A percentile compares a stretch with the other conserved stretches of the same genome.
phyloP scores from a whole-genome alignment of 2,329 filamentous ascomycete species.

The Fusarium xylarioides region DNA sequence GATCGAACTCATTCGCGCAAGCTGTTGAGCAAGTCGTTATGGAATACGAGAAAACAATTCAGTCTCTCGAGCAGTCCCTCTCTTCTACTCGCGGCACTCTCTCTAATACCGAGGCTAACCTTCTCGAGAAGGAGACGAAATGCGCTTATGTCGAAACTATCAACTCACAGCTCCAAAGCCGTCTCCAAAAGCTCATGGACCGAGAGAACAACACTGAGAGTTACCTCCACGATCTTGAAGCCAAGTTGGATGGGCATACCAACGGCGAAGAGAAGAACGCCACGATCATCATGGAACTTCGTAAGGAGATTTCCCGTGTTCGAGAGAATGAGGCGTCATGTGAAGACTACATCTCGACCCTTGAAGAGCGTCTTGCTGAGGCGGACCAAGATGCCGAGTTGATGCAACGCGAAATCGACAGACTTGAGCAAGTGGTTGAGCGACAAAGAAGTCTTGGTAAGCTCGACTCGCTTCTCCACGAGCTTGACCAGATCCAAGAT shows the following conservation, averaged over 20 bases:
- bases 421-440: conserved; percentile 93
- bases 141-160: conserved; percentile 93
- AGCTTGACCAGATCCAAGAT: conserved; percentile 82
- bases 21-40: conserved; percentile 95
- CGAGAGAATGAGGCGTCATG: conserved; percentile 89
- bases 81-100: conserved; percentile 87
- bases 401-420: conserved; percentile 96
- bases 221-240: conserved; percentile 91
- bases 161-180: conserved; percentile 86
- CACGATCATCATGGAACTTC: conserved; percentile 83
- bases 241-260: conserved; percentile 88
- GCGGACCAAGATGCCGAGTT: conserved; percentile 94
- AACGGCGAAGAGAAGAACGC: conserved; percentile 94
- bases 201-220: conserved; percentile 91
- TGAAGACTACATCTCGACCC: conserved; percentile 96
- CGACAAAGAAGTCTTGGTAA: conserved; percentile 95
- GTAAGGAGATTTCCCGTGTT: conserved; percentile 88
- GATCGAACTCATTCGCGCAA: conserved; percentile 94
- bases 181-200: conserved; percentile 92
- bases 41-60: conserved; percentile 99
- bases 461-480: conserved; percentile 89
- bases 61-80: conserved; percentile 88
- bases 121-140: conserved; percentile 93
- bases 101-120: conserved; percentile 82
- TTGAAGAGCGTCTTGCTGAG: conserved; percentile 94